Evolutionary conservation across 2,329 filamentous ascomycete species (phyloP), one percentile per base, ranked within the genome.

Genomic region (Exserohilum turcica): DNA sequence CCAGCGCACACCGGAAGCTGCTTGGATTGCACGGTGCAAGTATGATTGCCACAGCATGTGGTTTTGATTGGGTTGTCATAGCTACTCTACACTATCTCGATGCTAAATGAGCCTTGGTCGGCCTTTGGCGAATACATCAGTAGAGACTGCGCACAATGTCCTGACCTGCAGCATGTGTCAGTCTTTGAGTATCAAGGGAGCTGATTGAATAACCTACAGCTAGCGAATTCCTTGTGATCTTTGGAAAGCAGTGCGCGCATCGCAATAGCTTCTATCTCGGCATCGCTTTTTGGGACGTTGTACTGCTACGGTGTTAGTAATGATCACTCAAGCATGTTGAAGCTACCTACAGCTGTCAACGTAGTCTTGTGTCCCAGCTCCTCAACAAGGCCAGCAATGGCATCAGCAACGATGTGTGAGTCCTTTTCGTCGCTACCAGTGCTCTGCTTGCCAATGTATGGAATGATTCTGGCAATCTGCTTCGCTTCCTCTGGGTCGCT

Each of bases 401-500:
- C 76, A 57, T 78, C 72, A 9, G 74, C 78, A 5, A 82, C 79
- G 18, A 74, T 65, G 29, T 74, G 64, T 5, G 76, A 74, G 64
- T 82, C 79, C 50, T 75, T 74, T 54, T 72, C 71, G 43, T 78
- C 70, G 56, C 77, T 74, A 0, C 78, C 78, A 9, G 73, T 74
- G 45, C 67, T 72, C 38, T 70, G 56, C 44, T 77, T 65, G 3
- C 76, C 77, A 43, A 81, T 76, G 43, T 77, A 79, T 3, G 77
- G 76, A 13, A 79, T 63, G 47, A 79, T 74, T 13, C 79, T 72
- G 3, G 78, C 76, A 48, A 82, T 74, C 54, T 80, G 77, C 51
- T 72, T 76, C 16, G 80, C 80, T 51, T 80, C 78, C 12, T 77
- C 74, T 7, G 70, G 67, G 13, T 77, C 77, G 47, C 71, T 67